Base-by-base conservation (phyloP, 768 basidiomycete species). In the Termitomyces heimii region DNA sequence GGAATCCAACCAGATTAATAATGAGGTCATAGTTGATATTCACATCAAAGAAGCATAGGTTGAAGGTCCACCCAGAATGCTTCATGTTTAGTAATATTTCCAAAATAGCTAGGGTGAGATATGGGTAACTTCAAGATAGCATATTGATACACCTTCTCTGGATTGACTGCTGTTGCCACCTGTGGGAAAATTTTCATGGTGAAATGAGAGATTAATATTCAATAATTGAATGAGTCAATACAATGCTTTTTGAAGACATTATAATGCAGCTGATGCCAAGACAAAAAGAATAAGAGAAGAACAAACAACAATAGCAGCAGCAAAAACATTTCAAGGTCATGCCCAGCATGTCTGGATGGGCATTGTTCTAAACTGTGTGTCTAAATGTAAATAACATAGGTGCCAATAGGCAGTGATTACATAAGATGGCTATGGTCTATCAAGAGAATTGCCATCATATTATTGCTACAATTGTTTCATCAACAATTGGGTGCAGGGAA, bases 1-100 rank as follows among this genome's bases (percentile, higher is more conserved):
- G 34, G 61, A 7, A 56, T 67, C 28, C 57, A 58, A 14, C 22
- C 35, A 28, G 43, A 52, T 16, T 47, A 43, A 48, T 46, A 53
- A 13, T 52, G 40, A n/a, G 55, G 44, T 37, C 44, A 35, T 10
- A 58, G 51, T 14, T 53, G 26, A 31, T 53, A 56, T 10, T 48
- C 51, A 13, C 34, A 32, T 2, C 9, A 4, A 24, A 45, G 26
- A 31, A 58, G 52, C 53, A 53, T 54, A 32, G 54, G 26, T 26
- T 55, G 45, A 40, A 37, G 34, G 24, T 22, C 31, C 6, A 47
- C 45, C 54, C 35, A 55, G 20, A 54, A 45, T n/a, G 14, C 16
- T 45, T 46, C 44, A 7, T 32, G 14, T 34, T 35, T 16, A 16
- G 3, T 1, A 35, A 46, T 32, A 22, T 26, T 10, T 8, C 53